Percentiles rank a stretch among this genome's conserved stretches.
These are phyloP conservation scores for Hymenoscyphus infarciens DNA, from an alignment of 2,329 filamentous ascomycete species.

Conservation along the genomic window DNA sequence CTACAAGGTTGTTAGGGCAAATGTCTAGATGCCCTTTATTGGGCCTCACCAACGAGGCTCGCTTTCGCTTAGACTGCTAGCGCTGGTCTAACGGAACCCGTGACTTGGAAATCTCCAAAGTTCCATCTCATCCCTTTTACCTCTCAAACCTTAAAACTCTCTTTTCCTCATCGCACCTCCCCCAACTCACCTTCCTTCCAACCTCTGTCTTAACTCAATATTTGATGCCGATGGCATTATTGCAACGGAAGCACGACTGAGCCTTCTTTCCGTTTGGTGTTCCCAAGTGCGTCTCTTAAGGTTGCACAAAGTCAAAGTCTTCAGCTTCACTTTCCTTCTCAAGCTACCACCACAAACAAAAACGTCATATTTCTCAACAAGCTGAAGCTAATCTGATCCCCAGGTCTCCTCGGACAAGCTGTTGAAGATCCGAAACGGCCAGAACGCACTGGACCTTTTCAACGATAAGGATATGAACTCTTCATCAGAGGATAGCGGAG, in stretches of 20 bases:
- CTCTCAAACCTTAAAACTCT: not conserved
- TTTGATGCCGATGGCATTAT: not conserved
- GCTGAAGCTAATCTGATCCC: slow-evolving; percentile 6
- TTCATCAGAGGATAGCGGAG: slow-evolving; percentile 13
- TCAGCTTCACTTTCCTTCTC: not conserved
- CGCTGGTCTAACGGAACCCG: slow-evolving; percentile 4
- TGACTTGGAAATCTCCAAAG: slow-evolving; percentile 4
- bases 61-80: slow-evolving; percentile 1
- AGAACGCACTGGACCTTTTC: slow-evolving; percentile 43
- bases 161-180: not conserved
- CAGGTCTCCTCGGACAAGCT: slow-evolving; percentile 46
- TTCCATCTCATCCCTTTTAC: slow-evolving; percentile 1
- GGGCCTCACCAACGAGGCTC: not conserved
- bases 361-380: not conserved
- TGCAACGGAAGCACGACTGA: not conserved
- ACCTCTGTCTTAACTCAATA: not conserved
- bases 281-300: not conserved
- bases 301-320: not conserved
- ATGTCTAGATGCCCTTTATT: not conserved
- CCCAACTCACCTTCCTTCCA: not conserved
- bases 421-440: slow-evolving; percentile 43
- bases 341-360: not conserved
- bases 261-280: not conserved
- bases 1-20: not conserved
- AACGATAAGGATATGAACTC: slow-evolving; percentile 24